Evolutionary conservation across 768 basidiomycete species (phyloP).

Genomic region (Pleurotus pulmonarius): DNA sequence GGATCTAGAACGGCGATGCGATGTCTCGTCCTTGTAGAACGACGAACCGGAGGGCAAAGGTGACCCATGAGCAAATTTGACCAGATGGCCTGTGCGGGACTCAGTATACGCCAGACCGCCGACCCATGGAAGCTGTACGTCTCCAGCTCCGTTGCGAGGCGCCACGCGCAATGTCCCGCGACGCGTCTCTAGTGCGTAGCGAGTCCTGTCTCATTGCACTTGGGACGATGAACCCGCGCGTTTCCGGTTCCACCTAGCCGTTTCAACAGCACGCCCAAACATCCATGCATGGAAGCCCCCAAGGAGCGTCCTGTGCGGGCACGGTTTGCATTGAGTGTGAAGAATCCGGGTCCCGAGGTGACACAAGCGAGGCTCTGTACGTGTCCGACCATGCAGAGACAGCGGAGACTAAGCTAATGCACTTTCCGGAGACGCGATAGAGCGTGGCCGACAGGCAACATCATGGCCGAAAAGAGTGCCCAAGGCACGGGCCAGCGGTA

Average conservation of each 20-base stretch:
- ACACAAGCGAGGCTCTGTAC: constrained; percentile 45
- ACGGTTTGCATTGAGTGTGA: constrained; percentile 15
- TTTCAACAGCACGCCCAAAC: constrained; percentile 12
- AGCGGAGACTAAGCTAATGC: constrained; percentile 20
- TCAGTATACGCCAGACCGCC: background rate
- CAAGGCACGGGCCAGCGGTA: constrained; percentile 7
- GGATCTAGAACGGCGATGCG: background rate
- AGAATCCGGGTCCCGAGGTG: constrained; percentile 48
- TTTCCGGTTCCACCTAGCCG: constrained; percentile 49
- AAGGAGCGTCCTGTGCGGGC: constrained; percentile 24
- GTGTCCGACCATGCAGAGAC: constrained; percentile 22
- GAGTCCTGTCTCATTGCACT: constrained; percentile 13
- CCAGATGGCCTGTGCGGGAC: constrained; percentile 1
- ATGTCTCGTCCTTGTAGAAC: background rate
- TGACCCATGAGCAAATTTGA: background rate
- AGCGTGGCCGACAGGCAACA: constrained; percentile 22
- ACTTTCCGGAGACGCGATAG: constrained; percentile 55
- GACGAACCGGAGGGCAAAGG: background rate
- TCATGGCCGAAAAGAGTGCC: constrained; percentile 35
- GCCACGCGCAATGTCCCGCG: constrained; percentile 31
- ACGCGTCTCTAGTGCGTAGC: constrained; percentile 46
- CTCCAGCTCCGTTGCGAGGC: constrained; percentile 32
- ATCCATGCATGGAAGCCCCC: constrained; percentile 10
- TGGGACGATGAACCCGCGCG: constrained; percentile 30
- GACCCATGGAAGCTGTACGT: constrained; percentile 26